Evolutionary conservation across 73 alveolate species (phyloP), one percentile per base, ranked within the genome.

Genomic region (Paramecium octaurelia): DNA sequence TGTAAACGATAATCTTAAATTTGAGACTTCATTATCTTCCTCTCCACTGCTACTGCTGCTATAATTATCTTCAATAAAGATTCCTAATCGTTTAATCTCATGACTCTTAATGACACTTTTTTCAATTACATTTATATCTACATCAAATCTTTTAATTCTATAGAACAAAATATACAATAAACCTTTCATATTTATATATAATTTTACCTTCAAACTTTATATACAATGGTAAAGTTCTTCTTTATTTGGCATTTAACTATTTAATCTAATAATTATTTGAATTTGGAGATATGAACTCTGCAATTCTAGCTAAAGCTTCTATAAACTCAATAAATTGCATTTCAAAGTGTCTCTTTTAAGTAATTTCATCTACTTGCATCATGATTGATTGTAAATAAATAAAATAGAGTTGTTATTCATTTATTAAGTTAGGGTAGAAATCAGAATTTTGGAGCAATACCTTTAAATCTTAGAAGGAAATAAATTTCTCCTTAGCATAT

Each of bases 291-390:
- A 93, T 50, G 60, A 77, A 92, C 38, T 96, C 97, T 27, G 97
- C 97, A 8, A 93, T 95, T 83, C 98, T 95, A 40, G 96, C 93
- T 35, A 96, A 85, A 1, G 97, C 98, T 59, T 96, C 99, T 36
- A 93, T 50, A 60, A 95, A 95, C 75, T 96, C 99, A 69, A 85
- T 92, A 64, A 91, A 94, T 43, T 88, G 58, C 97, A 96, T 95
- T 68, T 93, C 76, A 12, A 95, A 75, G 85, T 94, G 97, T 50
- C 98, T 90, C 42, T 94, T 94, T 29, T 50, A 42, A 23, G 92
- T 38, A 1, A 95, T n/a, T 88, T 96, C 99, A 93, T 96, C 97
- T 24, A 93, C 95, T 90, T 96, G 91, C 48, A 97, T 95, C 97
- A 95, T 93, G 92, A 96, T 96, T 0, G 97, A 88, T 29, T 93